Conservation (phyloP, 345 rosid genomes). For the Bruguiera parviflora region DNA sequence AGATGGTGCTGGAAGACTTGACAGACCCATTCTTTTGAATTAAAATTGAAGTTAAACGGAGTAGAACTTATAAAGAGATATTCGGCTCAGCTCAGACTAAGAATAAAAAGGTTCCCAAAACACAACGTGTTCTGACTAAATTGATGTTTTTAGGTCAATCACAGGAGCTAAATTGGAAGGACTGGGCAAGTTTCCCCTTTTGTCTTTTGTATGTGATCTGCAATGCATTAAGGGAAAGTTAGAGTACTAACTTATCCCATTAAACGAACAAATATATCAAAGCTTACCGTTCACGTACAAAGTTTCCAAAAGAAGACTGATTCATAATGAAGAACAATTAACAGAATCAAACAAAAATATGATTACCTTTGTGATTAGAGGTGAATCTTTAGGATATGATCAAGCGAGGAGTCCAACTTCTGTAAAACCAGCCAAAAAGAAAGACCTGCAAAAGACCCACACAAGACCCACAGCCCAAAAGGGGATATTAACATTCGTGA, state of each 20-base stretch:
- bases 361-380: constrained; percentile 12
- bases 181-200: constrained; percentile 3
- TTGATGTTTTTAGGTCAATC: background rate
- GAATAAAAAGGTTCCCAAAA: background rate
- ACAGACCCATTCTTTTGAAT: constrained; percentile 56
- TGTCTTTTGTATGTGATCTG: constrained; percentile 26
- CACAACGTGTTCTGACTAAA: background rate
- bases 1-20: constrained; percentile 87
- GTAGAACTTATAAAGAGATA: background rate
- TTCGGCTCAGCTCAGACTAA: background rate
- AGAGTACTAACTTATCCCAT: constrained; percentile 10
- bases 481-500: background rate
- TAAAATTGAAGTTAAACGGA: background rate
- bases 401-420: constrained; percentile 11
- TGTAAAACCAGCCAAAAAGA: background rate
- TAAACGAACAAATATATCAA: too few relatives aligned
- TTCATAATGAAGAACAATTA: background rate
- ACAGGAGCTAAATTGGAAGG: background rate
- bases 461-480: constrained; percentile 5
- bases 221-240: constrained; percentile 16
- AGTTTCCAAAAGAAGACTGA: background rate
- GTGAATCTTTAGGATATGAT: background rate
- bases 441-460: constrained; percentile 12
- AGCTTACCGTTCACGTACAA: background rate
- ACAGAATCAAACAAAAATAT: background rate